Conservation (phyloP, 345 rosid genomes). For the Eucalyptus marginata region DNA sequence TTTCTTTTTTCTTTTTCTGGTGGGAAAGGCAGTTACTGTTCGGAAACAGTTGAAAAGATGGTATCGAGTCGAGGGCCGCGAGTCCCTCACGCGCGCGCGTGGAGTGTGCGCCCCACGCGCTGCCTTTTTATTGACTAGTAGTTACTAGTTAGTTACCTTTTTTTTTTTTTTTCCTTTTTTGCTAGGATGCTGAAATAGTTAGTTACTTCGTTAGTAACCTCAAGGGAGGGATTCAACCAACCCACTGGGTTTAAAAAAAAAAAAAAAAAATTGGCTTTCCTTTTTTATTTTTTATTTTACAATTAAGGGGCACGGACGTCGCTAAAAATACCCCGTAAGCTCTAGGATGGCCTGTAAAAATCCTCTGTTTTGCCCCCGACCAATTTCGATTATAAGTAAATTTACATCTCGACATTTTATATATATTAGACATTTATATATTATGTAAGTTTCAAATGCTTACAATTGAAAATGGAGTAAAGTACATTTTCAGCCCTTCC, state of each 20-base stretch:
- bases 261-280: no score
- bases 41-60: background rate
- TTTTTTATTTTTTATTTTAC: no score
- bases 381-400: background rate
- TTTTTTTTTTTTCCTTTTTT: no score
- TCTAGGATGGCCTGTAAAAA: background rate
- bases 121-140: background rate
- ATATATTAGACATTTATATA: background rate
- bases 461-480: background rate
- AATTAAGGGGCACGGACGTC: background rate
- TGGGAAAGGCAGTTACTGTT: background rate
- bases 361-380: background rate
- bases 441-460: background rate
- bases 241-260: background rate
- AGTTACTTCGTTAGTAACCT: background rate
- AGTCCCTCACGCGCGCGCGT: background rate
- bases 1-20: background rate
- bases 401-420: background rate
- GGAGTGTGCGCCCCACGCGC: background rate
- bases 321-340: background rate
- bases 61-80: background rate
- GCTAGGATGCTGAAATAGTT: no score
- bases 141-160: background rate
- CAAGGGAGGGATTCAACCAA: background rate
- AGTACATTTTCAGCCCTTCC: background rate